Base-by-base conservation (phyloP, 345 rosid genomes). In the Schrenkiella parvula region DNA sequence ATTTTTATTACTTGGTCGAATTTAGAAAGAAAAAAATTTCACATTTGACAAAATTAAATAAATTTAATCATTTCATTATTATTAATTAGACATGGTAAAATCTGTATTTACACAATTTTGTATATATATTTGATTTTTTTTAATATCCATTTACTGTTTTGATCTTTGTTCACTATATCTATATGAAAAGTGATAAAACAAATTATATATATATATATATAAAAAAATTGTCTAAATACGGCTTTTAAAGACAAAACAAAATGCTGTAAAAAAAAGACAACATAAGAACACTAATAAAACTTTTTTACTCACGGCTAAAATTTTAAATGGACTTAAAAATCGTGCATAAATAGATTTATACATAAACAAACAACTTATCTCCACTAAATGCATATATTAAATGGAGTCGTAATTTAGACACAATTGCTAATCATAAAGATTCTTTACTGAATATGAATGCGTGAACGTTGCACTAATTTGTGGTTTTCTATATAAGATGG, bases 381-480 rank as follows among this genome's bases (percentile, higher is more conserved):
- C 22, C 39, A 67, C 1, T 39, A 26, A 4, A 32, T 43, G 35
- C 32, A 31, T 31, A 23, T 26, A 19, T 43, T 68, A 4, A 29
- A 42, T 11, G 7, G 17, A 25, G 46, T 69, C 17, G 28, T 50
- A 28, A n/a, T 39, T 39, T 72, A 64, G 47, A 54, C 5, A 53
- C 62, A 29, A n/a, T 31, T 42, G 21, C 44, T n/a, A 39, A 39
- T 52, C 25, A 28, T 63, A 22, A 21, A 72, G 55, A 72, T 42
- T 41, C 52, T n/a, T 18, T 63, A 42, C 37, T 11, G 18, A 52
- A 48, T 51, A 39, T 15, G 32, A 52, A 73, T 64, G 71, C 50
- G 21, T 72, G 8, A 63, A 72, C 22, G 25, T 47, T 56, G 32
- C 66, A 48, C 51, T 66, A 46, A 47, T 48, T 74, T 48, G 11